phyloP scores from a whole-genome alignment of 1,284 basidiomycete genomes.

The Irpex sp. region DNA sequence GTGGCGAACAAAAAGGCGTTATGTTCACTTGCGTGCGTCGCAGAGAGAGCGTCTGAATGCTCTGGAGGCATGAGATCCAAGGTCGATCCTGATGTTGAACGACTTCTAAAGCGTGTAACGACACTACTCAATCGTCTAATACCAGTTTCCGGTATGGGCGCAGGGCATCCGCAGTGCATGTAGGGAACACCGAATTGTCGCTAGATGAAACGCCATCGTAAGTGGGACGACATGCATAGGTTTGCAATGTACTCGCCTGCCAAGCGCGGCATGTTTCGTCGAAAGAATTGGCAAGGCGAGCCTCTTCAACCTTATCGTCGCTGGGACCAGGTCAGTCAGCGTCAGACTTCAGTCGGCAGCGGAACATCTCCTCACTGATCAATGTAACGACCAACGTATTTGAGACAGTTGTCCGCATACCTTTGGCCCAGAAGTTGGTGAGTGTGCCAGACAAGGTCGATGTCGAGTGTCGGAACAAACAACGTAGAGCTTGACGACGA shows the following conservation, averaged over 20 bases:
- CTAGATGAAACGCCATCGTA: neutral
- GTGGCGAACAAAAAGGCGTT: conserved; percentile 2
- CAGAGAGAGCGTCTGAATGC: conserved; percentile 2
- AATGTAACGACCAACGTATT: conserved; percentile 8
- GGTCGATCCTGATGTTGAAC: neutral
- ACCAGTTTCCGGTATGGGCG: neutral
- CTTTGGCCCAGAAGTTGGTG: conserved; percentile 10
- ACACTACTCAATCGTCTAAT: neutral
- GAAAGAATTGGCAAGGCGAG: conserved; percentile 26
- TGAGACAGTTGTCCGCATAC: conserved; percentile 9
- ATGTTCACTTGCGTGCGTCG: conserved; percentile 14
- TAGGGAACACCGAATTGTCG: conserved; percentile 2
- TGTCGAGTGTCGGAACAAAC: conserved; percentile 18
- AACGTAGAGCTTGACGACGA: conserved; percentile 10
- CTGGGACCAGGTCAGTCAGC: conserved; percentile 2
- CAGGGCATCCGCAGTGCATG: neutral
- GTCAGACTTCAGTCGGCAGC: neutral
- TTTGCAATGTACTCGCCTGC: conserved; percentile 8
- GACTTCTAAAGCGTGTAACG: neutral
- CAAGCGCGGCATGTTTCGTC: conserved; percentile 26
- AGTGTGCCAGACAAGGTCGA: conserved; percentile 17
- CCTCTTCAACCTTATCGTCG: conserved; percentile 24
- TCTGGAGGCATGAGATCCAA: neutral
- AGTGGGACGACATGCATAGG: neutral
- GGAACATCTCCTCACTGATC: conserved; percentile 7